phyloP scores from a whole-genome alignment of 2,329 filamentous ascomycete genomes.

The Aspergillus eucalypticola region DNA sequence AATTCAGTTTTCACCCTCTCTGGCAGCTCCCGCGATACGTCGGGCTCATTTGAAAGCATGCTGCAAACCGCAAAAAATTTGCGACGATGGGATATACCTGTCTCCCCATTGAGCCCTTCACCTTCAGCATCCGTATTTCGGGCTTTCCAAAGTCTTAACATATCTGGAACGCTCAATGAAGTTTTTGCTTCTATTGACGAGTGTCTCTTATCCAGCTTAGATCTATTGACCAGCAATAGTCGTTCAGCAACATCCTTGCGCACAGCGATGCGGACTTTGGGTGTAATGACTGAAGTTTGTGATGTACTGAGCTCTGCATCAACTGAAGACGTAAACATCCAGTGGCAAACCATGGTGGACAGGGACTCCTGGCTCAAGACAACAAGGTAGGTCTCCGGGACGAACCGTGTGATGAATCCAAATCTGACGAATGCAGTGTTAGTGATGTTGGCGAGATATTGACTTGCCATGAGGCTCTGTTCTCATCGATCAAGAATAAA shows the following conservation, averaged over 20 bases:
- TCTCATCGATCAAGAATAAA: conserved; percentile 76
- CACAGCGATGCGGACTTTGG: conserved; percentile 63
- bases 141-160: conserved; percentile 75
- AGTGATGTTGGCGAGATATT: conserved; percentile 74
- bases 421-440: conserved; percentile 37
- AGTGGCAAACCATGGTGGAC: conserved; percentile 63
- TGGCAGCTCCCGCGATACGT: conserved; percentile 52
- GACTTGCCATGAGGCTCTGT: conserved; percentile 77
- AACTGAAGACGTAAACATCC: conserved; percentile 60
- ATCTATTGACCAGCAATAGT: conserved; percentile 36
- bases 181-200: conserved; percentile 63
- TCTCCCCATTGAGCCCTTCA: conserved; percentile 62
- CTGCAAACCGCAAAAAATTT: conserved; percentile 78
- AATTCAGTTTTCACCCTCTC: conserved; percentile 71
- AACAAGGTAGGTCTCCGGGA: conserved; percentile 62
- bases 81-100: conserved; percentile 88
- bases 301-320: conserved; percentile 68
- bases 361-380: conserved; percentile 79
- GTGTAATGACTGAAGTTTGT: conserved; percentile 77
- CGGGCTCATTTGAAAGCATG: conserved; percentile 66
- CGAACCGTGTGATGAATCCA: background rate
- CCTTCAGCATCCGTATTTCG: conserved; percentile 74
- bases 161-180: conserved; percentile 57
- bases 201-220: conserved; percentile 55
- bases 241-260: conserved; percentile 50